These are phyloP conservation scores for Ceriops tagal DNA, from an alignment of 345 rosid genomes.

Conservation along the genomic window DNA sequence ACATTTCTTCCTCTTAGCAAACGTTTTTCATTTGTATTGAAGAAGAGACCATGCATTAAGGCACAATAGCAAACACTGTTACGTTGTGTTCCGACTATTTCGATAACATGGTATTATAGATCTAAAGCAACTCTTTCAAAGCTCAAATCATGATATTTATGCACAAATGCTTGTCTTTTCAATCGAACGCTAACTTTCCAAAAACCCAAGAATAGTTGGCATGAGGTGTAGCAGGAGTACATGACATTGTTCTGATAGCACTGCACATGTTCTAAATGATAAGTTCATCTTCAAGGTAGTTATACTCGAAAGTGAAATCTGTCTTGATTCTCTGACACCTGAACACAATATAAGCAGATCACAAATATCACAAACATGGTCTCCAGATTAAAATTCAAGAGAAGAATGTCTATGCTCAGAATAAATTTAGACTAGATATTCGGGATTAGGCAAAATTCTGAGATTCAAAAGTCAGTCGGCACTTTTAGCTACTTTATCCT, in stretches of 20 bases:
- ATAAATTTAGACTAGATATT: too few species aligned
- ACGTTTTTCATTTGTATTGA: too few species aligned
- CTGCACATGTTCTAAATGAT: slow-evolving; percentile 21
- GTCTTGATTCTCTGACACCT: slow-evolving; percentile 98
- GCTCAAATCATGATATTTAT: not conserved
- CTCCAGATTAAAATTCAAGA: not conserved
- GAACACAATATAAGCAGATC: slow-evolving; percentile 19
- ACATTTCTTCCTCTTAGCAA: too few species aligned
- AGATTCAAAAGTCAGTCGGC: too few species aligned
- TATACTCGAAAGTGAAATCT: slow-evolving; percentile 87
- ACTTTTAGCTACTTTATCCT: too few species aligned
- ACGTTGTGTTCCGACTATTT: too few species aligned
- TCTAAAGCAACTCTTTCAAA: too few species aligned
- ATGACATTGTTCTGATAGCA: not conserved
- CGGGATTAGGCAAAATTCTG: too few species aligned
- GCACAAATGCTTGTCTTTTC: not conserved
- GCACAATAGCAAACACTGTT: too few species aligned
- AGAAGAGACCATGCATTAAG: too few species aligned
- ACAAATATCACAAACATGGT: not conserved
- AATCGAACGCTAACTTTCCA: not conserved
- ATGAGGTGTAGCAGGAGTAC: not conserved
- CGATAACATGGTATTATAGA: too few species aligned
- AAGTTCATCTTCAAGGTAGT: slow-evolving; percentile 87
- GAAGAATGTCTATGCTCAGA: not conserved
- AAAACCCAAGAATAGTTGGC: not conserved